Evolutionary conservation across 257 asterid species (phyloP).

Genomic region (Solanum chaucha): DNA sequence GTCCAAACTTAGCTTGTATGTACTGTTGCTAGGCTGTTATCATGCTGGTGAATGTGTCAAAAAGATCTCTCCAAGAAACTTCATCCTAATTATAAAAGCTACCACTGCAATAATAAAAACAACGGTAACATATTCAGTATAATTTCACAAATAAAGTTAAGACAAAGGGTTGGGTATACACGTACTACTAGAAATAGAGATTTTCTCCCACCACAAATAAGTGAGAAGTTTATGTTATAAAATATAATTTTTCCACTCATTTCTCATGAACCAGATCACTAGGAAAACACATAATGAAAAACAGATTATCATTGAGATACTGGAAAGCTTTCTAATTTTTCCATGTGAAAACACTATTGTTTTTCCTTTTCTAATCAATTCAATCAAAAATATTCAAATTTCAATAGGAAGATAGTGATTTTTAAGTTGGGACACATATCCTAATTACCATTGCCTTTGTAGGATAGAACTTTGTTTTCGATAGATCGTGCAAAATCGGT

Average conservation of each 20-base stretch:
- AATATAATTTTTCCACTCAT: not conserved
- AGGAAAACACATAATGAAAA: not conserved
- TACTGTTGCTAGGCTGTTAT: slow-evolving; percentile 8
- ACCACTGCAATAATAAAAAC: not conserved
- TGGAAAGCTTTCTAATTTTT: too few species aligned
- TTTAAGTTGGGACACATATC: not conserved
- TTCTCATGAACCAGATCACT: not conserved
- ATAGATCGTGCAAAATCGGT: fast-evolving
- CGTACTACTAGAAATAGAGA: not conserved
- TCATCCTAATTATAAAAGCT: not conserved
- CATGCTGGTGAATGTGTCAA: not conserved
- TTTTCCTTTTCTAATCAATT: not conserved
- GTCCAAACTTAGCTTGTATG: not conserved
- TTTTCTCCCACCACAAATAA: not conserved
- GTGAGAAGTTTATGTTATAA: not conserved
- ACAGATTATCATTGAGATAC: not conserved
- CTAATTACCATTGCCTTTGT: not conserved
- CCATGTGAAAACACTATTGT: too few species aligned
- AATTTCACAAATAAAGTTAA: not conserved
- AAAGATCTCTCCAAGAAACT: not conserved
- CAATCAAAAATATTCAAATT: not conserved
- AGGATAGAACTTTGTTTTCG: not conserved
- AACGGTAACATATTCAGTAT: not conserved
- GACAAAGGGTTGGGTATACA: not conserved
- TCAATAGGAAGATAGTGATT: not conserved